These are phyloP conservation scores for Aciculosporium take DNA, from an alignment of 2,329 filamentous ascomycete species.

Conservation along the genomic window DNA sequence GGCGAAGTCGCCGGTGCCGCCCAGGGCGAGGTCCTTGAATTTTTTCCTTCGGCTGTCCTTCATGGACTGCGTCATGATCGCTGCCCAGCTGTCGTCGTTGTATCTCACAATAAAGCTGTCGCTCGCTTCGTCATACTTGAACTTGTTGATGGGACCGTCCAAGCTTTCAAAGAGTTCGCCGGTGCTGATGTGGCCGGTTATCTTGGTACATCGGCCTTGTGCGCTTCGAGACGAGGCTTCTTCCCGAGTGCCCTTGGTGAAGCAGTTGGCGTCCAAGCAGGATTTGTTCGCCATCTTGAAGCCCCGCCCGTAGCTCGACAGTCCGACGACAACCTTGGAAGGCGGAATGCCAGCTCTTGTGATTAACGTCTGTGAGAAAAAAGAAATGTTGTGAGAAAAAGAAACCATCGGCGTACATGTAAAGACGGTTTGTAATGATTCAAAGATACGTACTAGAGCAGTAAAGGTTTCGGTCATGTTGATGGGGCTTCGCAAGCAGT, in stretches of 20 bases:
- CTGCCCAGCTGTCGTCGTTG: background rate
- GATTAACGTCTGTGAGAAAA: constrained; percentile 1
- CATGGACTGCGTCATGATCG: background rate
- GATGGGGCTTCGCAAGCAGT: constrained; percentile 5
- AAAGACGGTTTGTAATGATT: constrained; percentile 8
- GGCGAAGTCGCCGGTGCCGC: constrained; percentile 3
- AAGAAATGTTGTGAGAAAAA: too few species aligned
- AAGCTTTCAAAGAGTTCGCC: constrained; percentile 12
- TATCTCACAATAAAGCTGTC: background rate
- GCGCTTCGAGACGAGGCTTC: constrained; percentile 8
- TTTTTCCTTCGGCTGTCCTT: background rate
- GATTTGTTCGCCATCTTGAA: constrained; percentile 15
- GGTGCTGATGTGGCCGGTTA: constrained; percentile 14
- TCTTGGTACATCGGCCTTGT: constrained; percentile 13
- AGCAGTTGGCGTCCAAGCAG: constrained; percentile 12
- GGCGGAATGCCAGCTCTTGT: constrained; percentile 15
- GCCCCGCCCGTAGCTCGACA: constrained; percentile 15
- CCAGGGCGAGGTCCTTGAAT: constrained; percentile 1
- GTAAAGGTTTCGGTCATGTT: constrained; percentile 14
- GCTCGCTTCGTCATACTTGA: background rate
- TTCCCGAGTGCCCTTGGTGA: constrained; percentile 8
- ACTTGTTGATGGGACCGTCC: background rate
- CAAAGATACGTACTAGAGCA: background rate
- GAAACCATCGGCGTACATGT: constrained; percentile 9
- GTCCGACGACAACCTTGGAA: constrained; percentile 14